These are phyloP conservation scores for Pyricularia sp. DNA, from an alignment of 2,329 filamentous ascomycete species.

Conservation along the genomic window DNA sequence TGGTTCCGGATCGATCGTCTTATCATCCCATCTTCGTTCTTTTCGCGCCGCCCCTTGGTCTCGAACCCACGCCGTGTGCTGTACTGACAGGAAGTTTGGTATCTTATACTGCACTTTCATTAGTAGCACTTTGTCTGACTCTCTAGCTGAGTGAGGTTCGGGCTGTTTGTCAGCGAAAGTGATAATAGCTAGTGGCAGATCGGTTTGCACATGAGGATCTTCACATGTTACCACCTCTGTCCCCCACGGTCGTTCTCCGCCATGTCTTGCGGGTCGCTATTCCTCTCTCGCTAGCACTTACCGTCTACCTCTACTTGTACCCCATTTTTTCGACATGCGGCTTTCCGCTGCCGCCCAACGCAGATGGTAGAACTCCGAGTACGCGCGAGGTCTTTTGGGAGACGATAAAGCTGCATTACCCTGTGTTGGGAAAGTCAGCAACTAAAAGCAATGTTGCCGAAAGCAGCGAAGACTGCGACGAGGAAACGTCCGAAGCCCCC, in stretches of 20 bases:
- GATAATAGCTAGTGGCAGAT: not conserved
- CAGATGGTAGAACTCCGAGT: slow-evolving; percentile 6
- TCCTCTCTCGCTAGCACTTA: slow-evolving; percentile 60
- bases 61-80: not conserved
- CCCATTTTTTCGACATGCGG: slow-evolving; percentile 71
- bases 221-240: slow-evolving; percentile 37
- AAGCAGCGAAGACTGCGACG: not conserved
- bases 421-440: slow-evolving; percentile 11
- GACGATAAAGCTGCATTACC: slow-evolving; percentile 32
- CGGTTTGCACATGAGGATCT: slow-evolving; percentile 20
- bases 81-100: not conserved
- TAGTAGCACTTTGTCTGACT: not conserved
- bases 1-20: not conserved
- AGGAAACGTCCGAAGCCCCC: slow-evolving; percentile 7
- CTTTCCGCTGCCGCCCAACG: slow-evolving; percentile 52
- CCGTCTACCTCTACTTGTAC: slow-evolving; percentile 79
- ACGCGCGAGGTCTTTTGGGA: slow-evolving; percentile 24
- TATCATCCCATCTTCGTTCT: not conserved
- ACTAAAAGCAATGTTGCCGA: slow-evolving; percentile 12
- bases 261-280: slow-evolving; percentile 46
- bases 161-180: not conserved
- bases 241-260: slow-evolving; percentile 39
- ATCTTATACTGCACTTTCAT: not conserved
- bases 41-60: not conserved
- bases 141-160: not conserved